A percentile compares a stretch with the other conserved stretches of the same genome.
phyloP scores from a whole-genome alignment of 306 rosid genomes.

The Cicer cuneatum region DNA sequence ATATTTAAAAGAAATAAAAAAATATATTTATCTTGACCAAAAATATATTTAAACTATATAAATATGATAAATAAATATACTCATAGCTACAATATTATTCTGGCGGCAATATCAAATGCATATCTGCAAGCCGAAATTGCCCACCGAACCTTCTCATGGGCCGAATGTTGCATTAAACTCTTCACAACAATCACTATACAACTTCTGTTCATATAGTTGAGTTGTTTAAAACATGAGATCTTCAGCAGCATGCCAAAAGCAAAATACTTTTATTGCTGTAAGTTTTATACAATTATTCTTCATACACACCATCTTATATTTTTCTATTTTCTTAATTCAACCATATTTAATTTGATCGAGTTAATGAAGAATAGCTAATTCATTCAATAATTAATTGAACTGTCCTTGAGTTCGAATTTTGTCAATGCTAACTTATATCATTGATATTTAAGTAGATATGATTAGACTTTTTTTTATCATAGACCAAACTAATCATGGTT shows the following conservation, averaged over 20 bases:
- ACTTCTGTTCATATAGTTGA: background rate
- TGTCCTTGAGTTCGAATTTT: constrained; percentile 1
- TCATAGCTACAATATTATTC: background rate
- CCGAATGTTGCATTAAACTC: constrained; percentile 33
- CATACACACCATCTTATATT: background rate
- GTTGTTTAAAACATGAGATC: constrained; percentile 13
- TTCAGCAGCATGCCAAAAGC: constrained; percentile 21
- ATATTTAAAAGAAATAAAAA: no score
- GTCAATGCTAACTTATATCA: background rate
- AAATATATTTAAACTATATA: no score
- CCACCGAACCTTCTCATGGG: constrained; percentile 7
- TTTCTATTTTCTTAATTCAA: background rate
- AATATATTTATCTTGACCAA: no score
- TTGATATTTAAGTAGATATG: background rate
- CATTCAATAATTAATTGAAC: background rate
- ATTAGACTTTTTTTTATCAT: background rate
- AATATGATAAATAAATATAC: background rate
- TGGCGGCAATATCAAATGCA: constrained; percentile 36
- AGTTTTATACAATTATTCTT: constrained; percentile 4
- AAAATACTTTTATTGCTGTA: constrained; percentile 15
- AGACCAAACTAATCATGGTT: no score
- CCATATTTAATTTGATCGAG: background rate
- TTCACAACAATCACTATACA: constrained; percentile 30
- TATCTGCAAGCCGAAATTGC: no score
- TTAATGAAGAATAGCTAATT: background rate